Evolutionary conservation across 305 asterid genomes (phyloP).

Genomic region (Rubia peregrina): DNA sequence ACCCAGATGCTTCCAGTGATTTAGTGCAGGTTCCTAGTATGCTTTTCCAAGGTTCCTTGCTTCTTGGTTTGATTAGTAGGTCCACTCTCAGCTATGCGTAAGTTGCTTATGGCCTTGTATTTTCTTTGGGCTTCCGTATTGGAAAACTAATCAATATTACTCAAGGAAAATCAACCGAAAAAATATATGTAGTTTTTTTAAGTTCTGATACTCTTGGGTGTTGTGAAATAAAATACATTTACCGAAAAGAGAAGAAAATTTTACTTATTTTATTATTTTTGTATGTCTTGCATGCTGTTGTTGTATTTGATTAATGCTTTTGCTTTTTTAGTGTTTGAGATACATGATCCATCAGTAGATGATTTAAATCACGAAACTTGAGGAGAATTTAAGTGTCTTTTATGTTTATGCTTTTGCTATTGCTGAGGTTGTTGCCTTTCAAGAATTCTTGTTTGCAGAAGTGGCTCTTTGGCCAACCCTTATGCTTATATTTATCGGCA

Average conservation of each 20-base stretch:
- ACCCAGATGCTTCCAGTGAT: conserved; percentile 61
- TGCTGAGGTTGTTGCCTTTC: not conserved
- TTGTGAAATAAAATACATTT: not conserved
- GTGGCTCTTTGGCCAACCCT: conserved; percentile 3
- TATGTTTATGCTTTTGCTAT: not conserved
- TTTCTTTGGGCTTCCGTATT: not conserved
- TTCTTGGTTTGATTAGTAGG: conserved; percentile 87
- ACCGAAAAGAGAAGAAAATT: not conserved
- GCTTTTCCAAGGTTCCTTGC: conserved; percentile 90
- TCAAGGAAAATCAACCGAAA: not conserved
- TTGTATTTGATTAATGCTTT: not conserved
- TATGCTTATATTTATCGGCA: conserved; percentile 4
- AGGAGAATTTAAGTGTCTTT: not conserved
- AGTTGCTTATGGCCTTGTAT: conserved; percentile 18
- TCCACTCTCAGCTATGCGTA: conserved; percentile 69
- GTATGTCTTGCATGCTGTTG: not conserved
- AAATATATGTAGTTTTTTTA: not conserved
- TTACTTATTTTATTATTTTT: not conserved
- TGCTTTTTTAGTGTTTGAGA: not conserved
- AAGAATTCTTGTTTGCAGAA: not conserved
- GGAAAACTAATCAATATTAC: not conserved
- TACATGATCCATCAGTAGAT: not conserved
- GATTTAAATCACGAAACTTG: not conserved
- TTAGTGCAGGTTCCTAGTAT: conserved; percentile 84
- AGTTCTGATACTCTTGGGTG: not conserved